Percentiles rank a stretch among this genome's conserved stretches.
These are phyloP conservation scores for Talaromyces verruculosus DNA, from an alignment of 2,329 filamentous ascomycete species.

Conservation along the genomic window DNA sequence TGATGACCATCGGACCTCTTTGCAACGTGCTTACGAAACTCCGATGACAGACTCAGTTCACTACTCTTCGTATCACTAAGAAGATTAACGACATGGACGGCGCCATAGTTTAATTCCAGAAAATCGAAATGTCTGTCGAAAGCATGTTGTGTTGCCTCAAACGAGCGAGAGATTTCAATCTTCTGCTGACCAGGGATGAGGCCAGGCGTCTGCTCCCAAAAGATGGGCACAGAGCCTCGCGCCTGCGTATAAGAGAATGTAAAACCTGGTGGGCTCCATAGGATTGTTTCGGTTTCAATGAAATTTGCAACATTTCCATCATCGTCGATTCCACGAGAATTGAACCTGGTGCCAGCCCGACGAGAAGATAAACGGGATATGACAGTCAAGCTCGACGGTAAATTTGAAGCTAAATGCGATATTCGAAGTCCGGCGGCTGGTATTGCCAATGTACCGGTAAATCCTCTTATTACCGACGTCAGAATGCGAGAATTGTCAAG, in stretches of 20 bases:
- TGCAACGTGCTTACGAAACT: constrained; percentile 75
- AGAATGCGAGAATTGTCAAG: constrained; percentile 86
- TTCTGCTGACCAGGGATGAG: constrained; percentile 91
- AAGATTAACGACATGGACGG: constrained; percentile 88
- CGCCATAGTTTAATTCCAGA: constrained; percentile 83
- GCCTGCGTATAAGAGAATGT: constrained; percentile 94
- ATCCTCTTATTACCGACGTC: constrained; percentile 91
- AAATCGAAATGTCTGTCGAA: constrained; percentile 93
- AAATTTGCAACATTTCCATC: constrained; percentile 98
- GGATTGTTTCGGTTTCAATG: constrained; percentile 94
- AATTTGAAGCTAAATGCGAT: constrained; percentile 63
- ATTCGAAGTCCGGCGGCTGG: constrained; percentile 74
- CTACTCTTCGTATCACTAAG: constrained; percentile 86
- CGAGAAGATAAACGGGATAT: constrained; percentile 89
- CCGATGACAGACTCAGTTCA: constrained; percentile 77
- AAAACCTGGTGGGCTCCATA: constrained; percentile 74
- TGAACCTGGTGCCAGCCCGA: constrained; percentile 91
- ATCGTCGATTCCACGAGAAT: constrained; percentile 95
- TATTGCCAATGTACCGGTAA: constrained; percentile 82
- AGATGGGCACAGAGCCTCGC: constrained; percentile 88
- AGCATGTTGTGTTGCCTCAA: constrained; percentile 86
- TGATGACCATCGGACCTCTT: constrained; percentile 68
- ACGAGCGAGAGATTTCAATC: constrained; percentile 82
- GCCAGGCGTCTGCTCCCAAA: constrained; percentile 93
- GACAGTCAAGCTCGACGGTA: constrained; percentile 80